A percentile compares a stretch with the other conserved stretches of the same genome.
Conservation (phyloP, 192 early-diverging fungal genomes). For the Fimicolochytrium jonesii region DNA sequence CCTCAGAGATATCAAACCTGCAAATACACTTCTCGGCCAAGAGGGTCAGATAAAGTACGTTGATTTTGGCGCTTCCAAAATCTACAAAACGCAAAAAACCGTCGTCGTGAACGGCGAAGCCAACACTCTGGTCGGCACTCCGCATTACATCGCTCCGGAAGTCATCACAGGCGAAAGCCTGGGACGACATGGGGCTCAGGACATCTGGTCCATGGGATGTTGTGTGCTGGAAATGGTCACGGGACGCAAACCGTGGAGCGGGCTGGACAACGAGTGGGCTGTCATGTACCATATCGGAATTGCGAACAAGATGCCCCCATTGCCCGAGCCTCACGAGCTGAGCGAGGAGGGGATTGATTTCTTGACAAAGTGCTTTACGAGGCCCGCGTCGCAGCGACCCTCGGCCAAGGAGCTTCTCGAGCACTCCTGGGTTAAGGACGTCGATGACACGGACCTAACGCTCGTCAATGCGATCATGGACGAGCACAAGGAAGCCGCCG, state of each 20-base stretch:
- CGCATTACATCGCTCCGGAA: conserved; percentile 53
- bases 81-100: conserved; percentile 49
- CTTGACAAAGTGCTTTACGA: conserved; percentile 71
- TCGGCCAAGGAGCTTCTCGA: conserved; percentile 66
- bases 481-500: conserved; percentile 22
- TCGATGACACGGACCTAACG: conserved; percentile 23
- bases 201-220: conserved; percentile 91
- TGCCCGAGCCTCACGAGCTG: conserved; percentile 68
- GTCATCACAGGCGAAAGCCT: conserved; percentile 75
- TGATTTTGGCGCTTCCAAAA: conserved; percentile 89
- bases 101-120: conserved; percentile 29
- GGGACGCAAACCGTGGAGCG: conserved; percentile 79
- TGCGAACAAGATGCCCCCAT: conserved; percentile 66
- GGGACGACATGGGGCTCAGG: conserved; percentile 76
- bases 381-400: conserved; percentile 65
- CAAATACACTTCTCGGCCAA: conserved; percentile 72
- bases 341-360: conserved; percentile 70
- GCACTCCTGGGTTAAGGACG: conserved; percentile 62
- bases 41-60: conserved; percentile 76
- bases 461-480: conserved; percentile 7
- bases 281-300: conserved; percentile 83
- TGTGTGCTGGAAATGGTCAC: conserved; percentile 89
- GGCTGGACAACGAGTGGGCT: conserved; percentile 90
- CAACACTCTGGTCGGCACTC: conserved; percentile 36
- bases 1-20: conserved; percentile 34